Base-by-base conservation (phyloP, 192 early-diverging fungal genomes). In the Gamsiella multidivaricata region DNA sequence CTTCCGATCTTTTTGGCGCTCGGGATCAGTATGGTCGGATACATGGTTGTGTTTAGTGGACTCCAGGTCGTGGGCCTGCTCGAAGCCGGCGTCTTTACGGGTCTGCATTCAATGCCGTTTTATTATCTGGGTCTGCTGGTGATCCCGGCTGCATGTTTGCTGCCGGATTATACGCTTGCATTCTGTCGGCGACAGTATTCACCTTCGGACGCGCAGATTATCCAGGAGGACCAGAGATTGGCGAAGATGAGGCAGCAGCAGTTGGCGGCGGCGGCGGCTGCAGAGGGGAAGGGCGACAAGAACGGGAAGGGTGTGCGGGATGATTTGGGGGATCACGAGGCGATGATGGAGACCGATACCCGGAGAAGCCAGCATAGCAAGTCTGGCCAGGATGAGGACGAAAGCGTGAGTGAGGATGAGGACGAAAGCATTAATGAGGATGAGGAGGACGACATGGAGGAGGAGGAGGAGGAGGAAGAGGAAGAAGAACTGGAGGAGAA, bases 151-250 rank as follows among this genome's bases (percentile, higher is more conserved):
- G 66, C 10, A 6, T 78, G 74, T 42, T 47, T 78, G n/a, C 53
- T 78, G 55, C 74, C 74, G 17, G 74, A 78, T 47, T 78, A 78
- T 20, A 45, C 60, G 22, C 18, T 78, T 9, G 60, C 65, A 2
- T 78, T 51, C 29, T 43, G 18, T 17, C 31, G 54, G 33, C 65
- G 74, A 18, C 74, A 78, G 33, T 78, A 58, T 54, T 52, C 36
- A 8, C 74, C 74, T 5, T 69, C 74, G 61, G 74, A 78, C 49
- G 74, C 74, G 5, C 65, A 78, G 52, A 78, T 78, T 37, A 64
- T 78, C 31, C 74, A 78, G 41, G 74, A 78, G 41, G 74, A 78
- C 9, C 74, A 78, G 29, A 41, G 65, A 2, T n/a, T 78, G 37
- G 39, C 41, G 0, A 53, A 42, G 59, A 64, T 78, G 65, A 61